Conservation (phyloP, 2,329 filamentous ascomycete genomes). For the Aspergillus brunneoviolaceus region DNA sequence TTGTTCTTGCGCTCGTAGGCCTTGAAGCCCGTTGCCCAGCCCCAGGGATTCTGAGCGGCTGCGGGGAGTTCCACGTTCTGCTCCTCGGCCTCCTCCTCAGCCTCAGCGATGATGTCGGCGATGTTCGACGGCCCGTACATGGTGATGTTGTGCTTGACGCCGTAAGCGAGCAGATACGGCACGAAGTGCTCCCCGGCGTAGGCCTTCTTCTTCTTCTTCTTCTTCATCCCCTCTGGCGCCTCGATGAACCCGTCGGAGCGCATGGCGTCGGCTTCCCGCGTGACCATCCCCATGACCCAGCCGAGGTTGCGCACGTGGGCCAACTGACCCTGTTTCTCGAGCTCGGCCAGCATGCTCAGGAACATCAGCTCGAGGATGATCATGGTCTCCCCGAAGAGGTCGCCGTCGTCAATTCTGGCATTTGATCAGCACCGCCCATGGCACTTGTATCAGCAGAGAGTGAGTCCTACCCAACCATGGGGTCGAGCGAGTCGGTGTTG, state of each 20-base stretch:
- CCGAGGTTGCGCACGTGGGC: conserved; percentile 41
- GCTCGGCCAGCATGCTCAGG: conserved; percentile 40
- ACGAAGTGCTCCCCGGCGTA: not conserved
- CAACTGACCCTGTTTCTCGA: conserved; percentile 38
- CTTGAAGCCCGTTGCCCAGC: not conserved
- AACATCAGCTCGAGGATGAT: conserved; percentile 27
- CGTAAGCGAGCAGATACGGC: conserved; percentile 17
- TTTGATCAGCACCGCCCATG: too few species aligned
- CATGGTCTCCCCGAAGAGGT: not conserved
- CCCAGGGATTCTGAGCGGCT: conserved; percentile 2
- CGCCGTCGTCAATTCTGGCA: conserved; percentile 16
- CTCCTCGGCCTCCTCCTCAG: conserved; percentile 21
- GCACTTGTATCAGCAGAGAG: too few species aligned
- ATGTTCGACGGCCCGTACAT: conserved; percentile 20
- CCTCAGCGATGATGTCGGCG: conserved; percentile 23
- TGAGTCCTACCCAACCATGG: conserved; percentile 23
- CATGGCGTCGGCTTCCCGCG: conserved; percentile 13
- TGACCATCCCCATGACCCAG: conserved; percentile 42
- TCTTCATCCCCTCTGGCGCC: too few species aligned
- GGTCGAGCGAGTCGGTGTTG: conserved; percentile 9
- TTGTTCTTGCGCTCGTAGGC: not conserved
- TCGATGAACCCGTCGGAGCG: not conserved
- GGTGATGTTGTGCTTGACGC: conserved; percentile 17
- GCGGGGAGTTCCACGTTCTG: conserved; percentile 28
- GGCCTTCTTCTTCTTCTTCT: not conserved